Base-by-base conservation (phyloP, 176 grass and related monocot species). In the Zoysia pacifica region DNA sequence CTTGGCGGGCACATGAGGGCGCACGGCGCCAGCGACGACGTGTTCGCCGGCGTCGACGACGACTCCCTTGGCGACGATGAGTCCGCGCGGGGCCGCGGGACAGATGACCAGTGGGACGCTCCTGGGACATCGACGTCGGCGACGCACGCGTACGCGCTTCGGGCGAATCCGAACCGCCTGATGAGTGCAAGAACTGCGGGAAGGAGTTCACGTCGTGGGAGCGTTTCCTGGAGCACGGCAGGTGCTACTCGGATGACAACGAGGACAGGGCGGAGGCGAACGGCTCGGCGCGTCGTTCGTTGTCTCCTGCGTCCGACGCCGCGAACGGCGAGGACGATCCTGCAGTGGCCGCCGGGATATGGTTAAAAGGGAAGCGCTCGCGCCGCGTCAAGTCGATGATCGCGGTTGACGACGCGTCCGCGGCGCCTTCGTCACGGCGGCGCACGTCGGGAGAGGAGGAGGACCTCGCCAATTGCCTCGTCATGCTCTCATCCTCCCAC, bases 1-100 rank as follows among this genome's bases (percentile, higher is more conserved):
- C 91, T 97, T 13, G 95, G 95, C 1, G 95, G 95, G 12, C 95
- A 97, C 78, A 97, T 97, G 95, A 87, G 86, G 45, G 89, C 91
- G 28, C 95, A 97, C 53, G 85, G 87, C 62, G 89, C 90, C 81
- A 67, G 78, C 42, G 82, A 84, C 19, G 72, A 82, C 36, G 55
- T 47, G 18, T 39, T 61, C 3, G 70, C 18, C 47, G 67, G 2
- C 0, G 58, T 9, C 18, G 85, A 86, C 13, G 79, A 69, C 5
- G 75, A 74, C 67, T 28, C 28, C 28, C 28, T 28, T 28, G 81
- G 66, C 15, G 78, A 81, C 7, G 73, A 75, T 28, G 28, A 75
- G 11, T 47, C 85, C 16, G 73, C 54, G 52, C 72, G 56, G 38
- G 69, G 84, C 69, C 79, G 48, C 19, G 43, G 59, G 0, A 50